phyloP scores from a whole-genome alignment of 2,329 filamentous ascomycete species.

The Apiospora sp. region DNA sequence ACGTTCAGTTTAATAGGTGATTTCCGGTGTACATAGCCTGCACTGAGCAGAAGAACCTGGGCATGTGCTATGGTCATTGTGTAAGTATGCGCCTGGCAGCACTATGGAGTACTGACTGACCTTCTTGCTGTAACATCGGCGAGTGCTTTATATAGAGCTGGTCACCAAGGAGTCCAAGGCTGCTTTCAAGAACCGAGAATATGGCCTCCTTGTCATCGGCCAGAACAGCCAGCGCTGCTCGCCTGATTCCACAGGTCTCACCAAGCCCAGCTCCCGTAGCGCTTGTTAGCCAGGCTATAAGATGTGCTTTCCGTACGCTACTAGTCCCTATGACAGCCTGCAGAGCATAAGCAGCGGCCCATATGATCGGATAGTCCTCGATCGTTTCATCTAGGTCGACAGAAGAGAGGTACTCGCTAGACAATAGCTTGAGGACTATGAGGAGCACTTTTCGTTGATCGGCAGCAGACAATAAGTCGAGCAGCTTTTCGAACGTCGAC shows the following conservation, averaged over 20 bases:
- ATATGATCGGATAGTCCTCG: constrained; percentile 51
- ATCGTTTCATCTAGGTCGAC: constrained; percentile 43
- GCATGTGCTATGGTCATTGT: constrained; percentile 68
- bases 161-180: constrained; percentile 80
- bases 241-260: constrained; percentile 69
- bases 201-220: constrained; percentile 60
- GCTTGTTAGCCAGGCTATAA: constrained; percentile 71
- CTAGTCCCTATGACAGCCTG: constrained; percentile 56
- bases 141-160: constrained; percentile 86
- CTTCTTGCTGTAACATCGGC: constrained; percentile 87
- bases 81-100: not conserved
- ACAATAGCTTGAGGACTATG: constrained; percentile 52
- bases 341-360: constrained; percentile 67
- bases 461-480: constrained; percentile 47
- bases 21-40: constrained; percentile 76
- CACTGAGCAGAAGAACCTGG: constrained; percentile 78
- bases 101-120: constrained; percentile 53
- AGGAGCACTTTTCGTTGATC: constrained; percentile 55
- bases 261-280: constrained; percentile 71
- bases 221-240: constrained; percentile 69
- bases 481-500: constrained; percentile 41
- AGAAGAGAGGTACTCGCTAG: constrained; percentile 52
- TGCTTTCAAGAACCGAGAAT: constrained; percentile 69
- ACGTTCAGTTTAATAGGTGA: constrained; percentile 72
- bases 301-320: constrained; percentile 56